Evolutionary conservation across 2,329 filamentous ascomycete species (phyloP), one percentile per base, ranked within the genome.

Genomic region (Diaporthe sp.): DNA sequence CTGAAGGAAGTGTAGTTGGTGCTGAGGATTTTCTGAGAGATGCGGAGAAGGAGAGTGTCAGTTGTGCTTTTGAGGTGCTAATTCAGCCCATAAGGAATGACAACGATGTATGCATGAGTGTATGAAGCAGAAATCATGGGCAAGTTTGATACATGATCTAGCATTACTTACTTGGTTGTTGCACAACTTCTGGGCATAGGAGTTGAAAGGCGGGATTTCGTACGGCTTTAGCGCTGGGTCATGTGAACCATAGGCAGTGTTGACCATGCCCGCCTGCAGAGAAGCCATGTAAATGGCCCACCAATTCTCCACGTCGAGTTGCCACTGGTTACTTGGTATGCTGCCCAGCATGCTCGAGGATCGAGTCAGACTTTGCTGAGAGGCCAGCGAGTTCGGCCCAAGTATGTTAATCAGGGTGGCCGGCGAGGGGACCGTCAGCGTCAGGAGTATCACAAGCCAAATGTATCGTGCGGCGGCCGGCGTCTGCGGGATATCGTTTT

Each of bases 1-100:
- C 78, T 81, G 63, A 82, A 81, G 0, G 79, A 79, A 0, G 58
- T 66, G 65, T 79, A 78, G 4, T 44, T 71, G 1, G 72, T 76
- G 30, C 69, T 79, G 4, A 63, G 71, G 22, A 80, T 78, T 77
- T 80, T 81, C 59, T 63, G 15, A 22, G n/a, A 15, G 17, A 1
- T 39, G 3, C 9, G 39, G 35, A n/a, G 13, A 42, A 44, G 58
- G 22, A 39, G n/a, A n/a, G 8, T 13, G 58, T 63, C 17, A 63
- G 58, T 44, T 44, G 15, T 30, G 39, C 15, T 61, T 22, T 59
- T 15, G 15, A 22, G 30, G 13, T 42, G 32, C 22, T 3, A 39
- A 25, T 15, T 3, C 32, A 25, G 55, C 22, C 10, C 19, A 19
- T 8, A 9, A n/a, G 32, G 30, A 37, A 59, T 15, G 22, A 59